phyloP scores from a whole-genome alignment of 805 yeast species.

The Metschnikowia lunata region DNA sequence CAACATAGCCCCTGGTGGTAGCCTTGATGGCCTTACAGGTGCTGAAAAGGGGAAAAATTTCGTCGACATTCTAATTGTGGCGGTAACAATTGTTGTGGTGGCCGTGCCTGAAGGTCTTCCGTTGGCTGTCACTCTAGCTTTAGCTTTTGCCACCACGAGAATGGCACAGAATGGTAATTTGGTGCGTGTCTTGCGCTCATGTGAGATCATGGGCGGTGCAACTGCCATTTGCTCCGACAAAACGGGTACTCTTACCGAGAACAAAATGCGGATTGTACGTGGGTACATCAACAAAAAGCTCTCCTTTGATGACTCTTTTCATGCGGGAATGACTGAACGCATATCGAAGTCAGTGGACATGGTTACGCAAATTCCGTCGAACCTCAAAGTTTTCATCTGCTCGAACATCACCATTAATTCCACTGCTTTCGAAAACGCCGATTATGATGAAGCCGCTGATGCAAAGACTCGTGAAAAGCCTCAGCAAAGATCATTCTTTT shows the following conservation, averaged over 20 bases:
- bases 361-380: constrained; percentile 17
- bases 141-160: constrained; percentile 96
- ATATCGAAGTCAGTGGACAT: constrained; percentile 23
- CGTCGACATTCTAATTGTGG: constrained; percentile 80
- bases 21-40: constrained; percentile 42
- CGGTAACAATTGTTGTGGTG: constrained; percentile 90
- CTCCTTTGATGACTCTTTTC: constrained; percentile 43
- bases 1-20: constrained; percentile 50
- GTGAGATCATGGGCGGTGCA: constrained; percentile 99
- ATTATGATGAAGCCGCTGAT: constrained; percentile 32
- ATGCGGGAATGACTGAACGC: constrained; percentile 21
- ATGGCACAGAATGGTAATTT: constrained; percentile 96
- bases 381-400: constrained; percentile 24
- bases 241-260: constrained; percentile 95
- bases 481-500: constrained; percentile 24
- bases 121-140: constrained; percentile 90
- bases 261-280: constrained; percentile 83
- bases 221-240: constrained; percentile 96
- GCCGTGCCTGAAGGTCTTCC: constrained; percentile 99
- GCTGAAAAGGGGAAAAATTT: constrained; percentile 82
- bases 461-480: constrained; percentile 26
- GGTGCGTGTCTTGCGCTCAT: constrained; percentile 88
- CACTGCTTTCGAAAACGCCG: constrained; percentile 81
- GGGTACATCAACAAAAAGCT: constrained; percentile 39
- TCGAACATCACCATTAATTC: constrained; percentile 75